Base-by-base conservation (phyloP, 176 grass and related monocot genomes). In the Rhynchospora tenuis region DNA sequence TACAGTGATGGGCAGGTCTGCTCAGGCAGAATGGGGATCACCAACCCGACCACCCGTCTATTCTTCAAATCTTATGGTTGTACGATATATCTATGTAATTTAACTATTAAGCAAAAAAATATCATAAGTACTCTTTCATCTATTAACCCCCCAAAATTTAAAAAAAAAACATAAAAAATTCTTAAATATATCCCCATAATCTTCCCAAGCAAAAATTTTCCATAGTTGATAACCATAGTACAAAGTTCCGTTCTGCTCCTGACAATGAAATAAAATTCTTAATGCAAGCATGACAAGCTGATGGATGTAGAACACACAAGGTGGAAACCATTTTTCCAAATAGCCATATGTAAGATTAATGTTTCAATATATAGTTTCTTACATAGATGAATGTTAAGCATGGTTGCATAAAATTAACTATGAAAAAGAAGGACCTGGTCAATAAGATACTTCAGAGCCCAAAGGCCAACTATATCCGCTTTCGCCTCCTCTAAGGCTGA, bases 381-480 rank as follows among this genome's bases (percentile, higher is more conserved):
- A 57, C 6, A 27, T 72, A n/a, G 16, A 65, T 83, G 15, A 38
- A 44, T 54, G 72, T 73, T 33, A 57, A 19, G 14, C 16, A 61
- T 62, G 8, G 57, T 43, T 70, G 33, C 43, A 14, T 80, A 38
- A 59, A 80, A 61, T 44, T n/a, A 60, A 60, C 16, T 80, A 69
- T 56, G 55, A 69, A 2, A 50, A 78, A 68, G 3, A 86, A 74
- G 83, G 7, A 97, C 95, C 95, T 94, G 86, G 48, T 94, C 86
- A 52, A 98, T 88, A 80, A 98, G 90, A 83, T 92, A 98, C 78
- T 98, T 98, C 23, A 98, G 85, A 15, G 95, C 95, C 95, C 95
- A 98, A 42, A 98, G 92, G 59, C 92, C 95, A 80, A 98, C 95
- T 87, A 98, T 98, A 91, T 98, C 95, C 84, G 95, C 95, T 88